These are phyloP conservation scores for Raffaelea albimanens DNA, from an alignment of 2,329 filamentous ascomycete species.

Conservation along the genomic window DNA sequence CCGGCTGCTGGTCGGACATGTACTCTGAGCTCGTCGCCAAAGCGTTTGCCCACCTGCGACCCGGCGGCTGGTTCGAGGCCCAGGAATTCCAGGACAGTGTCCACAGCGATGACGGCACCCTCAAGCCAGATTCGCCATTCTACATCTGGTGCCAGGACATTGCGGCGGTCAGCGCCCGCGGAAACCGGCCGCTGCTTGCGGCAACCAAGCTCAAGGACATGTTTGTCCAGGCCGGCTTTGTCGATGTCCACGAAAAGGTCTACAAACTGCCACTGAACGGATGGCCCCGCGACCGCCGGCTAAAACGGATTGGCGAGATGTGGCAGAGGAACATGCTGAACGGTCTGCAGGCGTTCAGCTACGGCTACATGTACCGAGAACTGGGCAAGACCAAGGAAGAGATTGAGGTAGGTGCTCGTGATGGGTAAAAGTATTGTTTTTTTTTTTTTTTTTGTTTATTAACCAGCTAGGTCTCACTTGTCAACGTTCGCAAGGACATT, in stretches of 20 bases:
- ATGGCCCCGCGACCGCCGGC: constrained; percentile 20
- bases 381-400: constrained; percentile 31
- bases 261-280: constrained; percentile 23
- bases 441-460: not conserved
- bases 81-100: constrained; percentile 32
- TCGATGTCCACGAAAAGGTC: constrained; percentile 19
- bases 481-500: constrained; percentile 38
- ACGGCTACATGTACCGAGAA: constrained; percentile 22
- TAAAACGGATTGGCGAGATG: constrained; percentile 22
- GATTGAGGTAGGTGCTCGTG: constrained; percentile 40
- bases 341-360: constrained; percentile 22
- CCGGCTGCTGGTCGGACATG: constrained; percentile 40
- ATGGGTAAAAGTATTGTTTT: not conserved
- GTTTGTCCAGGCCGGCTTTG: constrained; percentile 20
- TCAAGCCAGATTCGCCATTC: constrained; percentile 11
- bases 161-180: constrained; percentile 7
- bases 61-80: constrained; percentile 46
- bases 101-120: constrained; percentile 18
- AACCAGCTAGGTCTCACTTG: constrained; percentile 26
- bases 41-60: constrained; percentile 37
- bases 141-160: constrained; percentile 16
- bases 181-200: constrained; percentile 12
- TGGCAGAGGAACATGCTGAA: constrained; percentile 19
- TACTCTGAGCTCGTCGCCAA: constrained; percentile 39
- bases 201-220: constrained; percentile 15